Conservation (phyloP, 1,284 basidiomycete genomes). For the Trichosporon ovoides region DNA sequence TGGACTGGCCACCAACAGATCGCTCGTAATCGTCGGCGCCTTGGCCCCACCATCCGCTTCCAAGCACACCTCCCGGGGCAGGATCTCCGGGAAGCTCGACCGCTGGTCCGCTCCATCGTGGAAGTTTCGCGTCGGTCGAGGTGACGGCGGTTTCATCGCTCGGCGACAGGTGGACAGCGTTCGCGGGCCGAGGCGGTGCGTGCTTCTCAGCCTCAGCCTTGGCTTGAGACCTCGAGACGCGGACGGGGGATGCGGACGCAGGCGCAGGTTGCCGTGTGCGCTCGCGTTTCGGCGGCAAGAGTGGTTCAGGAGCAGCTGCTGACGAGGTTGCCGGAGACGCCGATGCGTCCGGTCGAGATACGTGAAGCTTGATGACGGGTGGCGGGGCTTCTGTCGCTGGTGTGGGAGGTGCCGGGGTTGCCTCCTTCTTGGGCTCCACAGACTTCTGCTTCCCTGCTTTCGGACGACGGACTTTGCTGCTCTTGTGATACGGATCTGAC, state of each 20-base stretch:
- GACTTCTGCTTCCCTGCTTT: slow-evolving; percentile 8
- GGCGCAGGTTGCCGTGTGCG: neutral
- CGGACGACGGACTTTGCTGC: neutral
- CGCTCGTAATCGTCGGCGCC: slow-evolving; percentile 31
- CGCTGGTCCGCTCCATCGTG: slow-evolving; percentile 41
- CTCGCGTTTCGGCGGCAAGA: neutral
- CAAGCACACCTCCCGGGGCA: slow-evolving; percentile 32
- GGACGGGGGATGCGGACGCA: neutral
- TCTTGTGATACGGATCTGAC: slow-evolving; percentile 21
- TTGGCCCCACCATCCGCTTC: slow-evolving; percentile 48
- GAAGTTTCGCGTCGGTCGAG: slow-evolving; percentile 34
- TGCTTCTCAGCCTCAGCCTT: slow-evolving; percentile 3
- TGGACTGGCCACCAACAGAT: slow-evolving; percentile 23
- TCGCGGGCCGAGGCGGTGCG: neutral
- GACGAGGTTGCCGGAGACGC: neutral
- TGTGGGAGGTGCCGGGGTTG: neutral
- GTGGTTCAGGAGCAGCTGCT: neutral
- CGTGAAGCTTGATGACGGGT: slow-evolving; percentile 17
- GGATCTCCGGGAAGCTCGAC: slow-evolving; percentile 30
- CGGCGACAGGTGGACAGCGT: slow-evolving; percentile 1
- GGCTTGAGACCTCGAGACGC: neutral
- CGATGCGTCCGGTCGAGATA: slow-evolving; percentile 4
- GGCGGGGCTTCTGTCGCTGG: slow-evolving; percentile 7
- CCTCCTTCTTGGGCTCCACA: slow-evolving; percentile 7
- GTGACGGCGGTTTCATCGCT: slow-evolving; percentile 31